phyloP scores from a whole-genome alignment of 441 rosid genomes.

The Viola pubescens region DNA sequence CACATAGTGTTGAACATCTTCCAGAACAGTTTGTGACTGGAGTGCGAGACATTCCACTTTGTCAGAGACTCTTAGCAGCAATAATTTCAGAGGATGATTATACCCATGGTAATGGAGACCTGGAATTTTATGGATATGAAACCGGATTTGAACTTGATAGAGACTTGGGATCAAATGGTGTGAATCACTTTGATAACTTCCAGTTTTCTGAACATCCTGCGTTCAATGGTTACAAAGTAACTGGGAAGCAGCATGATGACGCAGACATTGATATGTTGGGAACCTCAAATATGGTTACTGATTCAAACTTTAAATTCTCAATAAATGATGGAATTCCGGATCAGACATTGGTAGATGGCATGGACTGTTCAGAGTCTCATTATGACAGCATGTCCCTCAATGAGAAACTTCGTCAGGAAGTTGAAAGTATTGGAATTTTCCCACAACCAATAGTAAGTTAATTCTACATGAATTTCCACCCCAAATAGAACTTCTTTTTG shows the following conservation, averaged over 20 bases:
- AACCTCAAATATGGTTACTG: conserved; percentile 28
- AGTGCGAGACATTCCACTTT: conserved; percentile 48
- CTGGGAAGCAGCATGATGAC: conserved; percentile 43
- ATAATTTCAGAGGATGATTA: conserved; percentile 70
- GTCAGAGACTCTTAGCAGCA: conserved; percentile 78
- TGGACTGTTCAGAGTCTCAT: conserved; percentile 43
- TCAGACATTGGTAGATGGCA: conserved; percentile 29
- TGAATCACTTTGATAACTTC: conserved; percentile 40
- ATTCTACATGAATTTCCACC: conserved; percentile 1
- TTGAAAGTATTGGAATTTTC: conserved; percentile 76
- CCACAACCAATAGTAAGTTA: conserved; percentile 60
- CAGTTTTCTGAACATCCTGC: conserved; percentile 24
- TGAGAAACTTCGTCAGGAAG: conserved; percentile 70
- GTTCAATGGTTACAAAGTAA: conserved; percentile 46
- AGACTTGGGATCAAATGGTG: conserved; percentile 51
- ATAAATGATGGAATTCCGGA: conserved; percentile 41
- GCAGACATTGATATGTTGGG: conserved; percentile 39
- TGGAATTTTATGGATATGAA: conserved; percentile 41
- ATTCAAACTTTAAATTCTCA: conserved; percentile 33
- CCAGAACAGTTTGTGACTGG: conserved; percentile 28
- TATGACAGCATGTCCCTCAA: conserved; percentile 54
- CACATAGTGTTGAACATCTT: conserved; percentile 27
- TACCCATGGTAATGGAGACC: conserved; percentile 40
- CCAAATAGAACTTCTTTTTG: background rate
- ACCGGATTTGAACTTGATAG: conserved; percentile 47